These are phyloP conservation scores for Dinochytrium kinnereticum DNA, from an alignment of 371 early-diverging fungal species.

Conservation along the genomic window DNA sequence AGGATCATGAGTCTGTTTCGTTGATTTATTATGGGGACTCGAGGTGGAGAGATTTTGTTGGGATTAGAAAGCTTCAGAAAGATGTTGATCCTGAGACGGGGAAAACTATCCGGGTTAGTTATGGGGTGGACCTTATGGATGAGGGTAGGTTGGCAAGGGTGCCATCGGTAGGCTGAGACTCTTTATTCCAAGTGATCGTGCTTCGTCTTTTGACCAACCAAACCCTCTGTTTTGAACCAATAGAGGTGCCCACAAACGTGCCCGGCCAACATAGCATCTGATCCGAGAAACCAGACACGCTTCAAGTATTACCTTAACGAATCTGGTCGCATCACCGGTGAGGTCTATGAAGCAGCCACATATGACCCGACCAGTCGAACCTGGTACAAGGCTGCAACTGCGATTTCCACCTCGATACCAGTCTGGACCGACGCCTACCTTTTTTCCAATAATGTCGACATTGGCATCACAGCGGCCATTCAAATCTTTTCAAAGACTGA, in stretches of 20 bases:
- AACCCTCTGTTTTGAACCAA: too few relatives aligned
- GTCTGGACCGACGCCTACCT: not conserved
- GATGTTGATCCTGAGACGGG: not conserved
- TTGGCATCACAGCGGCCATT: slow-evolving; percentile 8
- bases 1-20: not conserved
- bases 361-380: not conserved
- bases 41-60: slow-evolving; percentile 1
- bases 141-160: not conserved
- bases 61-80: not conserved
- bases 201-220: too few relatives aligned
- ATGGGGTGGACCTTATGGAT: slow-evolving; percentile 1
- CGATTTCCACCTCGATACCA: not conserved
- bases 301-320: slow-evolving; percentile 3
- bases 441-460: not conserved
- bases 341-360: not conserved
- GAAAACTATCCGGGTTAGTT: not conserved
- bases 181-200: too few relatives aligned
- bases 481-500: not conserved
- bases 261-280: not conserved
- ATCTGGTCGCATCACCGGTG: not conserved
- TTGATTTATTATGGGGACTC: slow-evolving; percentile 10
- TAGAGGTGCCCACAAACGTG: slow-evolving; percentile 12
- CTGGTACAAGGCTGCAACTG: not conserved
- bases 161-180: not conserved
- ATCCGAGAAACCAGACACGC: not conserved